A percentile compares a stretch with the other conserved stretches of the same genome.
Evolutionary conservation across 2,329 filamentous ascomycete genomes (phyloP).

Genomic region (Epichloe baconii): DNA sequence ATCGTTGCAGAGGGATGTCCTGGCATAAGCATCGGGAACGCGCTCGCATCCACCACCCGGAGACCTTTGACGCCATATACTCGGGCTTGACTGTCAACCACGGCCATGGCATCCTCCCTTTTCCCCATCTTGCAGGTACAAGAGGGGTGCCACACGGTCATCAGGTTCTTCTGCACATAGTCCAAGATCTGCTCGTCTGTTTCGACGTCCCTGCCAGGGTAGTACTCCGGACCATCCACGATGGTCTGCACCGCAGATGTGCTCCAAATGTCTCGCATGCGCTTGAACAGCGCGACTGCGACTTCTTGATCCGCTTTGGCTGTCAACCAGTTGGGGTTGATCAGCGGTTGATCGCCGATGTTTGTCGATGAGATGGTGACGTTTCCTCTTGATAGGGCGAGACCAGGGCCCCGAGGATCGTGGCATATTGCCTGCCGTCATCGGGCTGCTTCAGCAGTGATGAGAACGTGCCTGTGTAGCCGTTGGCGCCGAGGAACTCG

Average conservation of each 20-base stretch:
- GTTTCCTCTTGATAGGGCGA: conserved; percentile 25
- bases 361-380: conserved; percentile 23
- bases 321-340: conserved; percentile 32
- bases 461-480: neutral
- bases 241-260: conserved; percentile 17
- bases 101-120: conserved; percentile 35
- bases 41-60: conserved; percentile 23
- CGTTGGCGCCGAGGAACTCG: conserved; percentile 12
- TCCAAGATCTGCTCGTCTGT: conserved; percentile 30
- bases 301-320: conserved; percentile 29
- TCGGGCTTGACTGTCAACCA: conserved; percentile 31
- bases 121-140: conserved; percentile 22
- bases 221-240: conserved; percentile 21
- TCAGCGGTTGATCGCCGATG: conserved; percentile 22
- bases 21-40: conserved; percentile 23
- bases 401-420: too few relatives aligned
- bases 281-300: conserved; percentile 27
- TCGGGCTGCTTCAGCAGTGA: neutral
- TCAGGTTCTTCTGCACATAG: conserved; percentile 14
- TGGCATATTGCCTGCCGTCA: too few relatives aligned
- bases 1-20: conserved; percentile 12
- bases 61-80: too few relatives aligned
- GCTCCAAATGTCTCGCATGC: conserved; percentile 23
- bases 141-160: conserved; percentile 14
- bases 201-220: conserved; percentile 23